Percentiles rank a stretch among this genome's conserved stretches.
Conservation (phyloP, 2,329 filamentous ascomycete species). For the Meredithiella fracta region DNA sequence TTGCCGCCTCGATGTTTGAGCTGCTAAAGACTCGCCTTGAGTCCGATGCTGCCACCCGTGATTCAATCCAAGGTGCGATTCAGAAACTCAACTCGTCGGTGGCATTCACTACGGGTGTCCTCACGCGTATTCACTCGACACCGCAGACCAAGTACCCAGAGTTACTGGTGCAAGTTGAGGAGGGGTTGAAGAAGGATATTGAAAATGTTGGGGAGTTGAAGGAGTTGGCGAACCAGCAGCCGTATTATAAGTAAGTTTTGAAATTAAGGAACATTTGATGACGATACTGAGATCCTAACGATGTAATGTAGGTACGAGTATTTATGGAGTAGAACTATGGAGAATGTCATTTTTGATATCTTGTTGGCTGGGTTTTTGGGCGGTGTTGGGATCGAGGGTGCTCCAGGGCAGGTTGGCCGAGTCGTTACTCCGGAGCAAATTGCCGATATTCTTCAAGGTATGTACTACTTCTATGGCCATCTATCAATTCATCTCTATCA, state of each 20-base stretch:
- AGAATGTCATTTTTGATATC: slow-evolving; percentile 52
- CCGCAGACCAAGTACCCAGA: slow-evolving; percentile 40
- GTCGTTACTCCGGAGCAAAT: slow-evolving; percentile 82
- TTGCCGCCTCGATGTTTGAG: slow-evolving; percentile 11
- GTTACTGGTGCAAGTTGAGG: slow-evolving; percentile 53
- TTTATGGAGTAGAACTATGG: slow-evolving; percentile 70
- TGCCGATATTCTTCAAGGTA: slow-evolving; percentile 59
- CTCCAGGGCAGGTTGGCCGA: slow-evolving; percentile 38
- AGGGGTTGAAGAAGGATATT: slow-evolving; percentile 55
- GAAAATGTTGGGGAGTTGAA: slow-evolving; percentile 54
- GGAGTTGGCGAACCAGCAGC: slow-evolving; percentile 61
- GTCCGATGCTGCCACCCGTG: slow-evolving; percentile 3
- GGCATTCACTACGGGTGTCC: slow-evolving; percentile 7
- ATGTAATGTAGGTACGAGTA: slow-evolving; percentile 50
- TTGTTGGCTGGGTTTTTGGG: slow-evolving; percentile 60
- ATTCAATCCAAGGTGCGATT: slow-evolving; percentile 8
- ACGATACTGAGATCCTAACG: not conserved
- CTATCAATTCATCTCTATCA: not conserved
- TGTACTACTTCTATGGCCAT: no score
- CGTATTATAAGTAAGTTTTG: slow-evolving; percentile 72
- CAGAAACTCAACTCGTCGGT: slow-evolving; percentile 8
- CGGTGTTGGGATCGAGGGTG: slow-evolving; percentile 41
- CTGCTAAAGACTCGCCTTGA: slow-evolving; percentile 8
- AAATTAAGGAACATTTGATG: not conserved
- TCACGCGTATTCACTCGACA: slow-evolving; percentile 57